Conservation (phyloP, 768 basidiomycete genomes). For the Russula lepida region DNA sequence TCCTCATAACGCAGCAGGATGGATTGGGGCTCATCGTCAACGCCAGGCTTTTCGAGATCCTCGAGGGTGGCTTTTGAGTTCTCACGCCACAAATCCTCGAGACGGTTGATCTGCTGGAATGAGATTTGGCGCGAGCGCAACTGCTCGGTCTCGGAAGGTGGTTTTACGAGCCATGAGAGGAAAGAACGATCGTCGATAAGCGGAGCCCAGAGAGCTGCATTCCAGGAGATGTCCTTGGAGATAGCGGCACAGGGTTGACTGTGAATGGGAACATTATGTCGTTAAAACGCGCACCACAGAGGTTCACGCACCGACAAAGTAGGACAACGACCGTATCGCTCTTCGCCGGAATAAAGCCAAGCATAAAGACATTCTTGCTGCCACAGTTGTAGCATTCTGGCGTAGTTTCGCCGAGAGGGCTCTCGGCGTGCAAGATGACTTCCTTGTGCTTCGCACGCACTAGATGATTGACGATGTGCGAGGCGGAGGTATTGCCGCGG, state of each 20-base stretch:
- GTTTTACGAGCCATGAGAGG: conserved; percentile 98
- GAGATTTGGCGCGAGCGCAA: conserved; percentile 94
- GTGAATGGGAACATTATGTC: conserved; percentile 1
- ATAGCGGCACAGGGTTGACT: conserved; percentile 98
- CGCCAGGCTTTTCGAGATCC: conserved; percentile 93
- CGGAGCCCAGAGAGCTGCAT: conserved; percentile 94
- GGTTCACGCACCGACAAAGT: conserved; percentile 72
- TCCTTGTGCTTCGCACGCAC: conserved; percentile 99
- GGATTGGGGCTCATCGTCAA: conserved; percentile 95
- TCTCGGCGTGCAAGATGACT: conserved; percentile 91
- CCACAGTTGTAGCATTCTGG: conserved; percentile 99
- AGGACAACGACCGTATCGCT: conserved; percentile 98
- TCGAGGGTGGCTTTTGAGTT: conserved; percentile 91
- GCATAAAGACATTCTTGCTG: conserved; percentile 98
- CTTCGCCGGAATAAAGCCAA: conserved; percentile 98
- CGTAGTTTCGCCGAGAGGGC: conserved; percentile 91
- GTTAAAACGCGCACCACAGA: background rate
- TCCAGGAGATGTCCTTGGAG: conserved; percentile 98
- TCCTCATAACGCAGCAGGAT: conserved; percentile 91
- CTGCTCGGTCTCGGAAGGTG: conserved; percentile 93
- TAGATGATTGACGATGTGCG: conserved; percentile 98
- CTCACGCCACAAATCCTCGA: conserved; percentile 97
- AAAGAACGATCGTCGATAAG: conserved; percentile 98
- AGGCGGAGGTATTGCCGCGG: conserved; percentile 93
- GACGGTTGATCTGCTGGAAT: conserved; percentile 91